These are phyloP conservation scores for Inga leiocalycina DNA, from an alignment of 306 rosid genomes.

Conservation along the genomic window DNA sequence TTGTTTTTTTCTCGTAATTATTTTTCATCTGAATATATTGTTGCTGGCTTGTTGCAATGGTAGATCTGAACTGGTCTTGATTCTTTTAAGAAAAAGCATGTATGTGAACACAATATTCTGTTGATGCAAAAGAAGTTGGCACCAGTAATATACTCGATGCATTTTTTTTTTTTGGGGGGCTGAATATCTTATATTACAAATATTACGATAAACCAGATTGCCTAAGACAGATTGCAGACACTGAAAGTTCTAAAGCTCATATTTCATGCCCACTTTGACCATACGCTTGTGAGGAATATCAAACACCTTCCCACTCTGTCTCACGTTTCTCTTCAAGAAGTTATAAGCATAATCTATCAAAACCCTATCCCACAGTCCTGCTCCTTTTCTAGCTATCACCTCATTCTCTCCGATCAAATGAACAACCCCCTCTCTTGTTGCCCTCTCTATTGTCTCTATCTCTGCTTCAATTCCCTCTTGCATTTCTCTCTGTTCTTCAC, in stretches of 20 bases:
- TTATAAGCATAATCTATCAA: constrained; percentile 13
- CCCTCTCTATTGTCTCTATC: neutral
- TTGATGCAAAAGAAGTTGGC: neutral
- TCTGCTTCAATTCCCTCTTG: neutral
- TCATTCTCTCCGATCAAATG: constrained; percentile 18
- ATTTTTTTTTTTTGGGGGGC: neutral
- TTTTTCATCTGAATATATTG: neutral
- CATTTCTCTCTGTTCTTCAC: neutral
- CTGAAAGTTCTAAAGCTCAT: neutral
- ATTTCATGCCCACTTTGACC: constrained; percentile 16
- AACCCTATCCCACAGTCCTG: constrained; percentile 4
- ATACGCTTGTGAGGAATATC: constrained; percentile 20
- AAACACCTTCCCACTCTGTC: constrained; percentile 5
- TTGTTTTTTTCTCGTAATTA: neutral
- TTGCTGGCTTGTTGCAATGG: neutral
- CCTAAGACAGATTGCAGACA: neutral
- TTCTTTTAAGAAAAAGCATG: neutral
- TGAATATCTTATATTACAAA: neutral
- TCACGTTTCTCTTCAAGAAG: constrained; percentile 10
- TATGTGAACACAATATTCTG: no score
- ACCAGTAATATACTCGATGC: neutral
- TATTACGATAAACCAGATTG: neutral
- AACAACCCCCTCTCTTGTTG: neutral
- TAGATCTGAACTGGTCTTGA: neutral
- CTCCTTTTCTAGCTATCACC: constrained; percentile 16